Conservation (phyloP, 495 filamentous ascomycete genomes). For the Podospora pseudocomata region DNA sequence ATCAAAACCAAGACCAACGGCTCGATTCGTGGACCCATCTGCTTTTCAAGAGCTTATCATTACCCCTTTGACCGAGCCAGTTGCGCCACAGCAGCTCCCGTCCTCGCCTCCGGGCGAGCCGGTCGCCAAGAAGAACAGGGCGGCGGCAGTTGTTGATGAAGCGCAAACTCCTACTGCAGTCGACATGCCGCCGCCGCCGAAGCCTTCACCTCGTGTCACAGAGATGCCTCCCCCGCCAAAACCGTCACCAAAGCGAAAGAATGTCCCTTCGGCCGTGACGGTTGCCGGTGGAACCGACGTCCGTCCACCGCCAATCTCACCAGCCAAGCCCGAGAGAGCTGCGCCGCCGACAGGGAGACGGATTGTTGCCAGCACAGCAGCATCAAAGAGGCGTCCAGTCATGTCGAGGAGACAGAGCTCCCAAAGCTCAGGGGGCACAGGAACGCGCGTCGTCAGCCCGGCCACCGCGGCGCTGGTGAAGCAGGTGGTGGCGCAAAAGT, state of each 20-base stretch:
- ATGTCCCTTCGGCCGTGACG: neutral
- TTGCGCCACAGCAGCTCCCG: neutral
- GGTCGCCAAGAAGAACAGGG: neutral
- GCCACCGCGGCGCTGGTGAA: conserved; percentile 9
- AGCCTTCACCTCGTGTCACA: neutral
- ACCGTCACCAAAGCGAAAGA: conserved; percentile 11
- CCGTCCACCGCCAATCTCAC: conserved; percentile 14
- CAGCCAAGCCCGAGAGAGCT: conserved; percentile 23
- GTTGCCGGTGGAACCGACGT: neutral
- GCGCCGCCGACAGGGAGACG: conserved; percentile 29
- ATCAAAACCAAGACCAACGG: conserved; percentile 48
- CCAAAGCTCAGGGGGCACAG: conserved; percentile 32
- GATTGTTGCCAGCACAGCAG: conserved; percentile 32
- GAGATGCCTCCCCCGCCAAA: conserved; percentile 28
- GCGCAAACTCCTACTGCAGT: conserved; percentile 9
- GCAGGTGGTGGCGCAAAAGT: neutral
- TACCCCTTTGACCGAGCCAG: neutral
- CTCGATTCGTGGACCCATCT: conserved; percentile 49
- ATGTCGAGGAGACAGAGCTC: conserved; percentile 41
- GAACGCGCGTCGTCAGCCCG: neutral
- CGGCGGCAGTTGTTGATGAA: neutral
- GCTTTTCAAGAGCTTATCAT: conserved; percentile 31
- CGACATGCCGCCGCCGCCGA: conserved; percentile 16
- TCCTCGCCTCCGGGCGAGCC: neutral
- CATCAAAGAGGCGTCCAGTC: conserved; percentile 37